A percentile compares a stretch with the other conserved stretches of the same genome.
Conservation (phyloP, 2,329 filamentous ascomycete species). For the Phoma herbarum region DNA sequence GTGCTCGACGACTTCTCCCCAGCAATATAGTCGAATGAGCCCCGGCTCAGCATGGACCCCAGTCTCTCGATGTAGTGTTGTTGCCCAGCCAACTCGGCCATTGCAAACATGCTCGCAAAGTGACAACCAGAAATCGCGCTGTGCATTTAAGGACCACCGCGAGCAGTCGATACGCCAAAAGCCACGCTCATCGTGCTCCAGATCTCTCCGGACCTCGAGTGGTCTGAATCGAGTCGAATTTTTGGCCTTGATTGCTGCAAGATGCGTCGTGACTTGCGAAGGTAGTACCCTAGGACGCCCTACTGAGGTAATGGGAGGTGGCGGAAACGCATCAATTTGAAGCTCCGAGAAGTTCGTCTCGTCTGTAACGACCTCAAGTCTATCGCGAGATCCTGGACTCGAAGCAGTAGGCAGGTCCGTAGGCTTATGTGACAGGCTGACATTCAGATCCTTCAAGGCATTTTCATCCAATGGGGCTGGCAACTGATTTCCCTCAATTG, state of each 20-base stretch:
- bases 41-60: constrained; percentile 38
- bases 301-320: constrained; percentile 35
- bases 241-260: constrained; percentile 39
- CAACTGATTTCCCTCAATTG: neutral
- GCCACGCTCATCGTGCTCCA: constrained; percentile 74
- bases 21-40: constrained; percentile 75
- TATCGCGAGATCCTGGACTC: neutral
- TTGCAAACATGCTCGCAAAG: constrained; percentile 67
- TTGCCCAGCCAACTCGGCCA: constrained; percentile 72
- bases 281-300: constrained; percentile 31
- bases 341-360: constrained; percentile 29
- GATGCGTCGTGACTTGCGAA: constrained; percentile 40
- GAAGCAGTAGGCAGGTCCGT: neutral
- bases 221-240: constrained; percentile 48
- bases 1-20: constrained; percentile 76
- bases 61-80: constrained; percentile 61
- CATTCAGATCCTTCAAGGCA: neutral
- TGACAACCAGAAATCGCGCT: constrained; percentile 68
- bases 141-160: constrained; percentile 61
- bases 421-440: neutral
- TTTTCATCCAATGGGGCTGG: neutral
- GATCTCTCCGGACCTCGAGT: constrained; percentile 53
- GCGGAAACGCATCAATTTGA: constrained; percentile 36
- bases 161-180: constrained; percentile 75
- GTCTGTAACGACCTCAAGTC: neutral